Conservation (phyloP, 371 early-diverging fungal genomes). For the Syncephalastrum monosporum region DNA sequence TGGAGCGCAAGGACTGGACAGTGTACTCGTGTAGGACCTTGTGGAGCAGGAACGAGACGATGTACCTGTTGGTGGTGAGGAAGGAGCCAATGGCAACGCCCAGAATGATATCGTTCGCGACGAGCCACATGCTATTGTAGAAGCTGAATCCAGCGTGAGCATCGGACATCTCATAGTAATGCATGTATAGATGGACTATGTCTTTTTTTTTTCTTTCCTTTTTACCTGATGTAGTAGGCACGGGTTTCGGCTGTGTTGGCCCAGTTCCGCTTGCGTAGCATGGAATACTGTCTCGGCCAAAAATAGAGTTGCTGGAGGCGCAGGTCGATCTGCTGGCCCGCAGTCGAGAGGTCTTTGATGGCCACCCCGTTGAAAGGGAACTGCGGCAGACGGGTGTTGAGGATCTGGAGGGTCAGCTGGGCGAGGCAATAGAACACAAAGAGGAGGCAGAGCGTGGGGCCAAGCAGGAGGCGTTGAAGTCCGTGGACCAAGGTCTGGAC, state of each 20-base stretch:
- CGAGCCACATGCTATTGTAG: constrained; percentile 95
- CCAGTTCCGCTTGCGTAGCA: constrained; percentile 59
- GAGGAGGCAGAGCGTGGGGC: constrained; percentile 37
- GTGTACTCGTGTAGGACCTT: constrained; percentile 59
- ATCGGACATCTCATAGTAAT: too few species aligned
- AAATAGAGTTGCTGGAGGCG: constrained; percentile 78
- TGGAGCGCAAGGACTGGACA: constrained; percentile 64
- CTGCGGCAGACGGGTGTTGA: constrained; percentile 55
- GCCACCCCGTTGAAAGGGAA: constrained; percentile 61
- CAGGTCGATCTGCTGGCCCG: constrained; percentile 79
- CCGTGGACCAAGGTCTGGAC: too few species aligned
- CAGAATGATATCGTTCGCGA: constrained; percentile 89
- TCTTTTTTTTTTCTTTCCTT: too few species aligned
- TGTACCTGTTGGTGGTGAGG: constrained; percentile 59
- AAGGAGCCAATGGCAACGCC: constrained; percentile 81
- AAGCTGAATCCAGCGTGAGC: constrained; percentile 52
- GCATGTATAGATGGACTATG: too few species aligned
- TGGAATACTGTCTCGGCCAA: constrained; percentile 80
- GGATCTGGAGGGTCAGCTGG: constrained; percentile 50
- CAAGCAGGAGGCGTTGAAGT: constrained; percentile 20
- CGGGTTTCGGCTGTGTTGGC: constrained; percentile 69
- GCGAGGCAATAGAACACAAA: constrained; percentile 46
- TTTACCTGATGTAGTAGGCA: constrained; percentile 80
- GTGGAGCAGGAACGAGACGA: constrained; percentile 57
- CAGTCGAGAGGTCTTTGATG: constrained; percentile 62